Percentiles rank a stretch among this genome's conserved stretches.
Conservation (phyloP, 2,329 filamentous ascomycete species). For the Saccharata proteae region DNA sequence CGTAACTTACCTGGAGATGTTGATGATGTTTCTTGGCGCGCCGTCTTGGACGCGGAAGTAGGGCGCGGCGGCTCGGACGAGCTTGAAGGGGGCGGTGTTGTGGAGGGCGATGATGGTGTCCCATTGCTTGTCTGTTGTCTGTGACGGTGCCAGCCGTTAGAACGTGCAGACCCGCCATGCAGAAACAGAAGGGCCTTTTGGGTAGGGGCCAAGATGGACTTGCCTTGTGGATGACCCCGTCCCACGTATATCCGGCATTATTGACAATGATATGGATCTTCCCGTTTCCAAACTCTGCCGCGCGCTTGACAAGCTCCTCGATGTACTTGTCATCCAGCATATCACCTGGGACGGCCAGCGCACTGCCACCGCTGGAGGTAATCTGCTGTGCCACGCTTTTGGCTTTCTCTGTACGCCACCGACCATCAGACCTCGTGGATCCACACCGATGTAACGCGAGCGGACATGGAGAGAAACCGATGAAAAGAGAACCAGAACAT, state of each 20-base stretch:
- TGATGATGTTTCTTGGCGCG: conserved; percentile 66
- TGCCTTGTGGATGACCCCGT: conserved; percentile 78
- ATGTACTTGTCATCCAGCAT: conserved; percentile 62
- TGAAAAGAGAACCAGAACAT: no score
- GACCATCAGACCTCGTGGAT: conserved; percentile 10
- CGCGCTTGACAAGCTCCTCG: conserved; percentile 56
- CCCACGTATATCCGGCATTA: conserved; percentile 88
- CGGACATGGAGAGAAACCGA: no score
- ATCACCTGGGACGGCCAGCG: conserved; percentile 65
- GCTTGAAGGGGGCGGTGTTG: conserved; percentile 74
- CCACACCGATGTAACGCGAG: not conserved
- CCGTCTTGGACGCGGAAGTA: conserved; percentile 83
- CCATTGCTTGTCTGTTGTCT: conserved; percentile 84
- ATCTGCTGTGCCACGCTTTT: conserved; percentile 56
- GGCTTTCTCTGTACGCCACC: conserved; percentile 60
- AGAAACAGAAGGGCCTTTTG: not conserved
- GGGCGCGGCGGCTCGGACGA: conserved; percentile 64
- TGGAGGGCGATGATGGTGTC: conserved; percentile 77
- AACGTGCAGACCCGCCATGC: not conserved
- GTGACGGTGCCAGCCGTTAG: conserved; percentile 3
- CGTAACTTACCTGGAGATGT: conserved; percentile 70
- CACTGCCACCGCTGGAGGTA: conserved; percentile 52
- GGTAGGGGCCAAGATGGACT: conserved; percentile 5
- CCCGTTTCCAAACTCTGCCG: conserved; percentile 69
- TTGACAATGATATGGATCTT: conserved; percentile 90